Base-by-base conservation (phyloP, 2,329 filamentous ascomycete species). In the Thelonectria rubi region DNA sequence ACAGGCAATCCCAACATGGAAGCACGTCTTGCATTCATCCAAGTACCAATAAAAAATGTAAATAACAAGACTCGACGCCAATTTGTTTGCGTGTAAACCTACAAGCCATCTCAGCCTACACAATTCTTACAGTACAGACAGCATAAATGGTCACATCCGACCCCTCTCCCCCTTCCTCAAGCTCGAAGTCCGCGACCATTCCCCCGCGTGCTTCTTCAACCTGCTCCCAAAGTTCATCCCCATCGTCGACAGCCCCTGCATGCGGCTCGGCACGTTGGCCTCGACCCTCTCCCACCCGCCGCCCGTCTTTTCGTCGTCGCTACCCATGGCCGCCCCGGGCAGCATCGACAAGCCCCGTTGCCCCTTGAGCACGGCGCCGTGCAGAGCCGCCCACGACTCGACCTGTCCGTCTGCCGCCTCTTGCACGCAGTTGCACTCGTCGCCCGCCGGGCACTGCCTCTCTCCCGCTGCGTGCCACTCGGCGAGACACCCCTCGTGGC, bases 391-490 rank as follows among this genome's bases (percentile, higher is more conserved):
- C 84, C 87, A 88, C 18, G 84, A 86, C 72, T 89, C 87, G 9
- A 89, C 82, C 42, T 86, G 79, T 1, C 85, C 86, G 48, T 78
- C 81, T 58, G 78, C 79, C 1, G 87, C 86, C 64, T 88, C 83
- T 14, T 83, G 79, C 0, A 83, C 79, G 67, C 88, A 90, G 60
- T 85, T 79, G 69, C 88, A 90, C 70, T 89, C 88, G 69, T 89
- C 88, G 1, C 87, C 87, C 0, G 86, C 87, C 0, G 87, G 86
- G 58, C 88, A 90, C 48, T 82, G 75, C 1, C 76, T 82, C 72
- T 87, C 85, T 20, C 84, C 84, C 6, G 81, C 80, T 7, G 78
- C 81, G 65, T 87, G 84, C 85, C 86, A 88, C 68, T 86, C 84
- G 2, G 80, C 80, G 15, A 87, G 78, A 64, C 88, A 90, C 9